Base-by-base conservation (phyloP, 2,329 filamentous ascomycete genomes). In the Lachnellula cervina region DNA sequence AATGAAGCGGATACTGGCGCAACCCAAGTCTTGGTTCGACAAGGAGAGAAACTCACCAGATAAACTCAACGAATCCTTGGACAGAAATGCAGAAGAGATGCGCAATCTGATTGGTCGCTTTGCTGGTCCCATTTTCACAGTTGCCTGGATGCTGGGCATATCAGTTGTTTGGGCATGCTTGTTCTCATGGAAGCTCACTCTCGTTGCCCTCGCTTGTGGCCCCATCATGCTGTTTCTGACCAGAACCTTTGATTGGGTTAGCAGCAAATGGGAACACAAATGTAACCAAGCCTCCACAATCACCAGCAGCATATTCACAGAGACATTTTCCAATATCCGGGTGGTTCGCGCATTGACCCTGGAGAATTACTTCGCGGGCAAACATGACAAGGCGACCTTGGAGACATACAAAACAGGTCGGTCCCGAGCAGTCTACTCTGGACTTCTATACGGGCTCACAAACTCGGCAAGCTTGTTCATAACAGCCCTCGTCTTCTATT, bases 61-160 rank as follows among this genome's bases (percentile, higher is more conserved):
- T 0, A 77, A 78, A 2, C 77, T 97, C 43, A 83, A 79, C 0
- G 84, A 89, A 58, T 87, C 81, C 45, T 78, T 97, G 0, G 90
- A 96, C 65, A 81, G 87, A 16, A 89, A 90, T 64, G 88, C 87
- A 0, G 91, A 97, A 68, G 90, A 96, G 68, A 92, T 94, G 82
- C 82, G 89, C 8, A 91, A 89, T 63, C 74, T 97, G 0, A 78
- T 96, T 0, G 88, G 89, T 2, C 82, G 88, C 1, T 96, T 96
- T 66, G 78, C 86, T 0, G 87, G 88, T 1, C 82, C 88, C 52
- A 71, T 87, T 0, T 76, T 92, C 14, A 81, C 87, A 9, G 84
- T 88, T 3, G 67, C 77, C 0, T 72, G 83, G 51, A 92, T 96
- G 79, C 77, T 89, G 17, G 55, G 73, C 0, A 80, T 87, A n/a